These are phyloP conservation scores for Albizia julibrissin DNA, from an alignment of 306 rosid species.

Conservation along the genomic window DNA sequence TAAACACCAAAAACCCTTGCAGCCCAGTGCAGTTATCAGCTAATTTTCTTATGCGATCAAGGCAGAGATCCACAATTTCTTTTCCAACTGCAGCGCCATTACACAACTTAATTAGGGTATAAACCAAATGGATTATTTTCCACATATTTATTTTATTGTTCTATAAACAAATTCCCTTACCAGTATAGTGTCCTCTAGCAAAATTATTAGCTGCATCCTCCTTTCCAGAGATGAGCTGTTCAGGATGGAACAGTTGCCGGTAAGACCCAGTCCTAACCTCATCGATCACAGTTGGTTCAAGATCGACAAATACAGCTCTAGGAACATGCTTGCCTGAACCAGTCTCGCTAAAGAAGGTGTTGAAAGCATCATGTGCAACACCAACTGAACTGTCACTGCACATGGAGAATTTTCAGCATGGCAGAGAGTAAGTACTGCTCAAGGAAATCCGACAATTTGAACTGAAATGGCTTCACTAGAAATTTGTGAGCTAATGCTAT, in stretches of 20 bases:
- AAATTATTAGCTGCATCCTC: conserved; percentile 99
- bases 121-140: neutral
- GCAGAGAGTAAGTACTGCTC: neutral
- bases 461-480: neutral
- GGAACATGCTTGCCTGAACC: conserved; percentile 97
- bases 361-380: conserved; percentile 87
- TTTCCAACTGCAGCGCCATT: conserved; percentile 57
- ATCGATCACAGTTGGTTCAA: conserved; percentile 96
- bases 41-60: conserved; percentile 87
- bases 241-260: conserved; percentile 95
- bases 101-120: neutral
- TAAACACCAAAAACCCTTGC: conserved; percentile 94
- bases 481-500: neutral
- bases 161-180: conserved; percentile 32
- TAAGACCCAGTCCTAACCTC: conserved; percentile 83
- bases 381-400: conserved; percentile 70
- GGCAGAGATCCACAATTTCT: conserved; percentile 96
- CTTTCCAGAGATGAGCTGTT: conserved; percentile 96
- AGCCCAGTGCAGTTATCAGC: conserved; percentile 98
- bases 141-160: neutral
- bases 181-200: conserved; percentile 94
- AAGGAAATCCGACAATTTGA: neutral
- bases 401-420: neutral
- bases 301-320: conserved; percentile 88
- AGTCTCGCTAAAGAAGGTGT: conserved; percentile 97